Evolutionary conservation across 257 asterid species (phyloP).

Genomic region (Thymus mandschuricus): DNA sequence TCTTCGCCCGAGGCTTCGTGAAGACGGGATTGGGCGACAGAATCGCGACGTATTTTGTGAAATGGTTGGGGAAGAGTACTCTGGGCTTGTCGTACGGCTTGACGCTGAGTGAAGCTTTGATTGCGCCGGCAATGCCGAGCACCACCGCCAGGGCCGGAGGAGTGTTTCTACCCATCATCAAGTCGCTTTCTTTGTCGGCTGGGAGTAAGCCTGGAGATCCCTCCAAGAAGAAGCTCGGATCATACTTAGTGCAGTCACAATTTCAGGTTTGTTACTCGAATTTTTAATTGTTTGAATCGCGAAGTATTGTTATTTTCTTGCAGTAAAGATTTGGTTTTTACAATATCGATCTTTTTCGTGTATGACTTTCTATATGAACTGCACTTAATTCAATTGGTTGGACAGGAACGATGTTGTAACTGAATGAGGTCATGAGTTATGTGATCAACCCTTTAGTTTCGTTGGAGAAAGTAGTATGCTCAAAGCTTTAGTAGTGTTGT

Average conservation of each 20-base stretch:
- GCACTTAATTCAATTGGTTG: background rate
- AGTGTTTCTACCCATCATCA: conserved; percentile 85
- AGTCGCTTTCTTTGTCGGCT: conserved; percentile 76
- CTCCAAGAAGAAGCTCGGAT: conserved; percentile 78
- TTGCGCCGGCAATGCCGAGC: conserved; percentile 98
- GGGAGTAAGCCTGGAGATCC: conserved; percentile 85
- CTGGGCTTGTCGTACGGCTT: conserved; percentile 90
- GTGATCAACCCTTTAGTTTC: conserved; percentile 14
- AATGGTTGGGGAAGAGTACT: conserved; percentile 92
- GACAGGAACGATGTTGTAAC: background rate
- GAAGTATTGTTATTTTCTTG: conserved; percentile 2
- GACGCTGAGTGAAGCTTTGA: conserved; percentile 87
- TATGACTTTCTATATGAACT: background rate
- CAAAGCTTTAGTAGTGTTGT: background rate
- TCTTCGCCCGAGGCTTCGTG: conserved; percentile 93
- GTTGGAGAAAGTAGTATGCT: conserved; percentile 8
- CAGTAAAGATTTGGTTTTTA: background rate
- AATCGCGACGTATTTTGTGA: conserved; percentile 84
- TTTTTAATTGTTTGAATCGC: background rate
- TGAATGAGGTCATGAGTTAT: conserved; percentile 12
- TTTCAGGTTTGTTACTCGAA: conserved; percentile 65
- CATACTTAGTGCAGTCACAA: conserved; percentile 84
- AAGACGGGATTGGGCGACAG: conserved; percentile 92
- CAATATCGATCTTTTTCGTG: background rate
- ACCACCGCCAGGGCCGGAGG: conserved; percentile 99